Evolutionary conservation across 164 flowering plant genomes (phyloP).

Genomic region (Kingdonia uniflora): DNA sequence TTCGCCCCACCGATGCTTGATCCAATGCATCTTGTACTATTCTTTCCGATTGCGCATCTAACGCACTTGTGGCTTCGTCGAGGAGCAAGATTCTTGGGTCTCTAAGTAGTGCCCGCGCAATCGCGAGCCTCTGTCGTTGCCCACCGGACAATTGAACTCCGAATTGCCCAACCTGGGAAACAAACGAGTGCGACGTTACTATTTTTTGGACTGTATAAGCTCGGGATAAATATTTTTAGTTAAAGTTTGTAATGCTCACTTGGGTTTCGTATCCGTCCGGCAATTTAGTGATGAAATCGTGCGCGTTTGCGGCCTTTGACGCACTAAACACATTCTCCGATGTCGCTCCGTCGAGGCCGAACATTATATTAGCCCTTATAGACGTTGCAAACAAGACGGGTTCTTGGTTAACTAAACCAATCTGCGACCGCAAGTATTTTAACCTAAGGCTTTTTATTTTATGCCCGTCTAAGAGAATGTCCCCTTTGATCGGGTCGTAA

Average conservation of each 20-base stretch:
- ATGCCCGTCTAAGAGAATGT: conserved; percentile 29
- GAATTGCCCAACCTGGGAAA: conserved; percentile 18
- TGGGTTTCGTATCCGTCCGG: conserved; percentile 32
- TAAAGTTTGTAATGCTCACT: conserved; percentile 15
- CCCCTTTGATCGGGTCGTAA: conserved; percentile 36
- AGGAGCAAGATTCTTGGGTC: conserved; percentile 21
- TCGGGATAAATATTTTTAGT: too few relatives aligned
- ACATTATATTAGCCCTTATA: conserved; percentile 29
- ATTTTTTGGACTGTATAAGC: too few relatives aligned
- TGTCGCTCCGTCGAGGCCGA: conserved; percentile 29
- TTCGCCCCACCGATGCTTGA: conserved; percentile 16
- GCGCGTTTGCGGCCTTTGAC: conserved; percentile 36
- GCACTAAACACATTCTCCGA: conserved; percentile 21
- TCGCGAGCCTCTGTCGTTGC: conserved; percentile 23
- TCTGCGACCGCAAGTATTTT: conserved; percentile 30
- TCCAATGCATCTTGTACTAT: conserved; percentile 21
- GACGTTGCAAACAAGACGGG: conserved; percentile 34
- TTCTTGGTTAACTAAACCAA: conserved; percentile 41
- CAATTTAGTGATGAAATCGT: conserved; percentile 23
- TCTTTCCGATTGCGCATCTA: conserved; percentile 20
- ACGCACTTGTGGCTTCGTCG: conserved; percentile 28
- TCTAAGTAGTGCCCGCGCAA: conserved; percentile 22
- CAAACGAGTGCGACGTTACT: not conserved
- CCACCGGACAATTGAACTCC: conserved; percentile 26
- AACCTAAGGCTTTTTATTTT: conserved; percentile 21